Evolutionary conservation across 768 basidiomycete genomes (phyloP), one percentile per base, ranked within the genome.

Genomic region (Suillus clintonianus): DNA sequence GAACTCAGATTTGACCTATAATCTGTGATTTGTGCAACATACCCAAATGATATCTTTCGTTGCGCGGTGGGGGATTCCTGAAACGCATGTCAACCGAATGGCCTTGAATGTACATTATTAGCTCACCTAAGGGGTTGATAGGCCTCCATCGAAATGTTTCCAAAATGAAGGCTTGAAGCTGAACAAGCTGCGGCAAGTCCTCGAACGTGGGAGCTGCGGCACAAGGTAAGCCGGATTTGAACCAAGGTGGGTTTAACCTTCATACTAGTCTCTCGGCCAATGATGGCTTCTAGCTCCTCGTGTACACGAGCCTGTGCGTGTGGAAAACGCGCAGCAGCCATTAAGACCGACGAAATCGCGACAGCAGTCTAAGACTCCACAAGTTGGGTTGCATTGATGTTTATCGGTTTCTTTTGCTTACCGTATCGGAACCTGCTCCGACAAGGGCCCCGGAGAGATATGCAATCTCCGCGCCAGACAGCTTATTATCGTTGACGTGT

Each of bases 371-470:
- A 30, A 10, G 27, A 27, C 27, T 41, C 5, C 9, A 15, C 15
- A 41, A 19, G 37, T 57, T 41, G 19, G 39, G 17, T 13, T 4
- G 0, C 5, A 2, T 10, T 39, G 1, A 7, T 27, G 2, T 7
- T 11, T 5, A 27, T 30, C 17, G 1, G 3, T 30, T 5, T 27
- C 3, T 51, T 39, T 55, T 27, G 63, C 72, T 43, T 51, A 76
- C 78, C 5, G 87, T 87, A 62, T 88, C 87, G 1, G 84, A 82
- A 0, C 87, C 86, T 22, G 88, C 87, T 24, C 86, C 87, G 50
- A 87, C 85, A 74, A 89, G 83, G 10, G 83, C 82, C 1, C 87
- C 87, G 2, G 83, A 82, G 27, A 89, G 80, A 70, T 85, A 89
- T 0, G 86, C 82, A 0, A 79, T 80, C 65, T 89, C 86, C 17